Conservation (phyloP, 108 stramenopile genomes). For the Chaetoceros tenuissimus region DNA sequence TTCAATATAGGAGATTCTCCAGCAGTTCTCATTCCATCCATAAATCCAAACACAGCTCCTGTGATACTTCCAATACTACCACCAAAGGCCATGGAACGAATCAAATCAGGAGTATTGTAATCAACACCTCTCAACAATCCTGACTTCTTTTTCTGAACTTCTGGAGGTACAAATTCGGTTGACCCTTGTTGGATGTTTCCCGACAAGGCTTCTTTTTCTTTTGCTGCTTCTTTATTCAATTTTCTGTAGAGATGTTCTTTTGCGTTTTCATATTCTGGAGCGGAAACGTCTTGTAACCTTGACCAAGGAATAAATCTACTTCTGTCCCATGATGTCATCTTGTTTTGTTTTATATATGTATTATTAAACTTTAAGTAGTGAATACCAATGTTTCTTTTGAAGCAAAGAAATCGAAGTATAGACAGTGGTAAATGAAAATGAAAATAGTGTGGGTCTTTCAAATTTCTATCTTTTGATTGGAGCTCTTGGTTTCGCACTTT, state of each 20-base stretch:
- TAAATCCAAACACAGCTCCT: conserved; percentile 81
- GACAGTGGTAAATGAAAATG: too few species aligned
- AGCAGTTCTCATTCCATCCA: conserved; percentile 74
- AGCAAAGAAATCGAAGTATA: background rate
- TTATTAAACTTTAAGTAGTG: too few species aligned
- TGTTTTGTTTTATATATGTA: too few species aligned
- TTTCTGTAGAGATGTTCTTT: conserved; percentile 62
- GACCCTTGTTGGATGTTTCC: conserved; percentile 4
- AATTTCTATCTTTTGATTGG: too few species aligned
- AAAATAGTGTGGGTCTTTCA: too few species aligned
- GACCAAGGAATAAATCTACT: conserved; percentile 75
- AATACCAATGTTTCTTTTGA: background rate
- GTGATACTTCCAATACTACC: conserved; percentile 72
- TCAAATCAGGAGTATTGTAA: conserved; percentile 1
- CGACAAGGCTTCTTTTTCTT: conserved; percentile 21
- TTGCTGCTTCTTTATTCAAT: conserved; percentile 53
- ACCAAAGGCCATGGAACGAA: conserved; percentile 64
- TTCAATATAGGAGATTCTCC: conserved; percentile 44
- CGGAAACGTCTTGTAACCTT: conserved; percentile 23
- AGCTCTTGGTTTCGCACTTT: too few species aligned
- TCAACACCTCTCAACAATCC: conserved; percentile 7
- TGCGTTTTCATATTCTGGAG: conserved; percentile 32
- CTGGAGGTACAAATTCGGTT: conserved; percentile 6
- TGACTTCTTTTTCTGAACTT: conserved; percentile 8
- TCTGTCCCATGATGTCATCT: conserved; percentile 83